Conservation (phyloP, 768 basidiomycete genomes). For the Trametes gibbosa region DNA sequence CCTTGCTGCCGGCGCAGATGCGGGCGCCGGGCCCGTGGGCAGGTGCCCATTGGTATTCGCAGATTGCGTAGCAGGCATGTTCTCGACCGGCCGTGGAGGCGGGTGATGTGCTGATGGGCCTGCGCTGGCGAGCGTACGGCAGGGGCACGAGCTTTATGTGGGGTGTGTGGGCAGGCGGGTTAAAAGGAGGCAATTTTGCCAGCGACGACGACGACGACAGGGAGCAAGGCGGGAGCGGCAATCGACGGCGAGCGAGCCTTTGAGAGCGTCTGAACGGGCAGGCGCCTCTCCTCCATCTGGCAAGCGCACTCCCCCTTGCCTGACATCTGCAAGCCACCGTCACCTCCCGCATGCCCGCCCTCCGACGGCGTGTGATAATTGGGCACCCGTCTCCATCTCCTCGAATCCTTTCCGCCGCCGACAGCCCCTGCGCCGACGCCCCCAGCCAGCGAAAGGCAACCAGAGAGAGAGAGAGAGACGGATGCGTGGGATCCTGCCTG, state of each 20-base stretch:
- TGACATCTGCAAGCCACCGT: conserved; percentile 13
- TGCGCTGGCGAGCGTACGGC: not conserved
- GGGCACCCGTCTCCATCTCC: not conserved
- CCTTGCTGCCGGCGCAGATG: conserved; percentile 10
- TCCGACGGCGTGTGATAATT: not conserved
- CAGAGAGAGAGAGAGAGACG: too few species aligned
- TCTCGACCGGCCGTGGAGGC: not conserved
- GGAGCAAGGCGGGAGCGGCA: conserved; percentile 8
- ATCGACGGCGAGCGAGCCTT: conserved; percentile 3
- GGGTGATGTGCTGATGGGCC: not conserved
- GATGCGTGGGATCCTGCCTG: not conserved
- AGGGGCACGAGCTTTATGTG: not conserved
- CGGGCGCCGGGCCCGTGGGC: conserved; percentile 4
- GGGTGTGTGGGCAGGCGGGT: not conserved
- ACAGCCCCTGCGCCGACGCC: not conserved
- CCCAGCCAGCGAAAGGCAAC: too few species aligned
- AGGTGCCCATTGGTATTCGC: conserved; percentile 14
- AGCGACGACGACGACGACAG: conserved; percentile 10
- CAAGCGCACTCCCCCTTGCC: conserved; percentile 1
- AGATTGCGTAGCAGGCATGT: conserved; percentile 14
- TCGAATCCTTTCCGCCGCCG: conserved; percentile 11
- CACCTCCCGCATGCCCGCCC: conserved; percentile 14
- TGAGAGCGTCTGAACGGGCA: conserved; percentile 13
- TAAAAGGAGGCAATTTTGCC: not conserved
- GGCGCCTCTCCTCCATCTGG: conserved; percentile 7